These are phyloP conservation scores for Didymella exigua DNA, from an alignment of 2,329 filamentous ascomycete genomes.

Conservation along the genomic window DNA sequence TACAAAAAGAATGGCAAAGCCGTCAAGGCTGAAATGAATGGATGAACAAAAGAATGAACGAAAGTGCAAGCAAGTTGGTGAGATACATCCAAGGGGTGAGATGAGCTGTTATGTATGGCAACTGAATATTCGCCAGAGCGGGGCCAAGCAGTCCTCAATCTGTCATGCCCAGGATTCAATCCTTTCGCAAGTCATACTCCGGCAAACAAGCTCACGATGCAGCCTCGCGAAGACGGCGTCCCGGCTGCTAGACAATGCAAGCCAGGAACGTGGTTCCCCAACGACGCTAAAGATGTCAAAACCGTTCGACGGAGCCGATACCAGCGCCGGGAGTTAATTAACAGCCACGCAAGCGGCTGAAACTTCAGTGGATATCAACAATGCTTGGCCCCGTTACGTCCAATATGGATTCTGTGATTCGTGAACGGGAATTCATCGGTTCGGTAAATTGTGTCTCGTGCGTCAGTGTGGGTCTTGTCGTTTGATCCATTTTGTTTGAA, in stretches of 20 bases:
- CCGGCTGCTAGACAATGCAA: conserved; percentile 18
- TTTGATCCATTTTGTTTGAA: conserved; percentile 24
- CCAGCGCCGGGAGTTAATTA: conserved; percentile 35
- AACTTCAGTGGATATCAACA: conserved; percentile 13
- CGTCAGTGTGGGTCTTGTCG: conserved; percentile 20
- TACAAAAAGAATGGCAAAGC: conserved; percentile 36
- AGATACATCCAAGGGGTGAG: conserved; percentile 1
- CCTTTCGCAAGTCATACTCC: conserved; percentile 11
- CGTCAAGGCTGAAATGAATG: conserved; percentile 41
- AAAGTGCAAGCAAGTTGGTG: conserved; percentile 19
- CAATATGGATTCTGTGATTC: conserved; percentile 16
- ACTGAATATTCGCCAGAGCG: conserved; percentile 10
- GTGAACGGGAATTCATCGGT: conserved; percentile 11
- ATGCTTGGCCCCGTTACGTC: conserved; percentile 15
- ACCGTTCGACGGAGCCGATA: conserved; percentile 18
- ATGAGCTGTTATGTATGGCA: conserved; percentile 21
- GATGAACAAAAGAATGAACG: conserved; percentile 20
- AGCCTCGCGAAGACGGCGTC: conserved; percentile 11
- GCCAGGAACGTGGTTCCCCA: conserved; percentile 23
- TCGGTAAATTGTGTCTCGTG: conserved; percentile 21
- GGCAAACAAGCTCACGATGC: conserved; percentile 19
- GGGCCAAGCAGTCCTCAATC: conserved; percentile 30
- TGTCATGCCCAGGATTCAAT: conserved; percentile 17
- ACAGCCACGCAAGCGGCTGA: conserved; percentile 21
- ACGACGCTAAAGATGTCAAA: conserved; percentile 23